Evolutionary conservation across 1,284 basidiomycete genomes (phyloP).

Genomic region (Cutaneotrichosporon spelunceum): DNA sequence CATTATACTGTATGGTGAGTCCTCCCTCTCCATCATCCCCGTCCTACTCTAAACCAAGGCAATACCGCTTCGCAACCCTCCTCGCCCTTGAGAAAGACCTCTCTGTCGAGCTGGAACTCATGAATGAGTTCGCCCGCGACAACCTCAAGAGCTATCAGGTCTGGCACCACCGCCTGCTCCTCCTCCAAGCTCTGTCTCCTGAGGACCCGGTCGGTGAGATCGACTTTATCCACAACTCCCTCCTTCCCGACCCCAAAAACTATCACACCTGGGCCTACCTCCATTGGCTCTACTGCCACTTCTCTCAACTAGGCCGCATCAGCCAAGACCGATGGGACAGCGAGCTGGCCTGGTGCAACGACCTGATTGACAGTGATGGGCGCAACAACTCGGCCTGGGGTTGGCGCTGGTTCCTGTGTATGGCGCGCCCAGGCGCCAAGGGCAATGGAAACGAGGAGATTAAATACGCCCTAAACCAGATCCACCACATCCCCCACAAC

Average conservation of each 20-base stretch:
- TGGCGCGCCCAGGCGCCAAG: conserved; percentile 60
- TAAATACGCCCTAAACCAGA: conserved; percentile 64
- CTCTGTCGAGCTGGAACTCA: conserved; percentile 69
- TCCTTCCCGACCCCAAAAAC: conserved; percentile 79
- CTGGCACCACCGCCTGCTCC: conserved; percentile 86
- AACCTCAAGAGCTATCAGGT: conserved; percentile 94
- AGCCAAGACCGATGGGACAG: conserved; percentile 66
- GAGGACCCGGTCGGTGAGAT: conserved; percentile 62
- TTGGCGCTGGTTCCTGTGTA: conserved; percentile 87
- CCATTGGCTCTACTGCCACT: conserved; percentile 83
- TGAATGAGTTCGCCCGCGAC: conserved; percentile 76
- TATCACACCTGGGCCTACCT: conserved; percentile 96
- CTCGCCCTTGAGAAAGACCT: conserved; percentile 65
- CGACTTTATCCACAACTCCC: conserved; percentile 67
- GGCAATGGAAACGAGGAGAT: conserved; percentile 37
- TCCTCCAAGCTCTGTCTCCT: conserved; percentile 60
- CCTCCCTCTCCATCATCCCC: conserved; percentile 12
- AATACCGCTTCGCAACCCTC: conserved; percentile 84
- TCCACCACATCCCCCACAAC: conserved; percentile 85
- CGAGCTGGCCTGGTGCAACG: conserved; percentile 74
- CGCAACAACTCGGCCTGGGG: conserved; percentile 98
- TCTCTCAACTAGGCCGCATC: conserved; percentile 52
- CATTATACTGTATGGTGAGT: conserved; percentile 88
- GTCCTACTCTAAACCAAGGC: conserved; percentile 58
- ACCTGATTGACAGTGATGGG: conserved; percentile 71